A percentile compares a stretch with the other conserved stretches of the same genome.
phyloP scores from a whole-genome alignment of 257 asterid genomes.

The Nicotiana otophora region DNA sequence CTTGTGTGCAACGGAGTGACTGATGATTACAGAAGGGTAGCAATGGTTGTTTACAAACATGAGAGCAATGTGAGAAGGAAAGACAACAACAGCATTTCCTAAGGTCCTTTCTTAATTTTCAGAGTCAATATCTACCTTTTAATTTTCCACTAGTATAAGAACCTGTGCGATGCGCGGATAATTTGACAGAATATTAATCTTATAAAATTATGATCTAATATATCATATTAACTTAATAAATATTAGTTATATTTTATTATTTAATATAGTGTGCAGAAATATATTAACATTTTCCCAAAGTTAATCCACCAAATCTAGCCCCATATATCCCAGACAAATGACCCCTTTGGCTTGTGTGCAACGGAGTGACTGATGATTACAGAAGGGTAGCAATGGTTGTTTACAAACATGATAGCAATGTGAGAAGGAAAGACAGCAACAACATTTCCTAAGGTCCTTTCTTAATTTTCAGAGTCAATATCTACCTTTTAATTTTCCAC shows the following conservation, averaged over 20 bases:
- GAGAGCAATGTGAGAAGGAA: not conserved
- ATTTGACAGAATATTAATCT: no score
- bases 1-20: not conserved
- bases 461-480: not conserved
- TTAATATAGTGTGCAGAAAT: no score
- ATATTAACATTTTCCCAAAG: not conserved
- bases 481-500: not conserved
- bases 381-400: not conserved
- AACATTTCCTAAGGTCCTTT: not conserved
- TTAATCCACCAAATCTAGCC: not conserved
- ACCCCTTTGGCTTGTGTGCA: not conserved
- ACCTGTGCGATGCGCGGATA: no score
- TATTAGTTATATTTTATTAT: no score
- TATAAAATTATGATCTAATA: no score
- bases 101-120: not conserved
- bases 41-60: not conserved
- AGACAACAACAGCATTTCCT: not conserved
- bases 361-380: not conserved
- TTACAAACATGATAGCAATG: not conserved
- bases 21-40: not conserved
- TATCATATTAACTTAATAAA: no score
- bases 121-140: not conserved
- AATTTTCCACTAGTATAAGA: no score
- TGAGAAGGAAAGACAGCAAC: not conserved
- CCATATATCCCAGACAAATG: not conserved